These are phyloP conservation scores for Herpotrichia juniperi DNA, from an alignment of 2,329 filamentous ascomycete species.

Conservation along the genomic window DNA sequence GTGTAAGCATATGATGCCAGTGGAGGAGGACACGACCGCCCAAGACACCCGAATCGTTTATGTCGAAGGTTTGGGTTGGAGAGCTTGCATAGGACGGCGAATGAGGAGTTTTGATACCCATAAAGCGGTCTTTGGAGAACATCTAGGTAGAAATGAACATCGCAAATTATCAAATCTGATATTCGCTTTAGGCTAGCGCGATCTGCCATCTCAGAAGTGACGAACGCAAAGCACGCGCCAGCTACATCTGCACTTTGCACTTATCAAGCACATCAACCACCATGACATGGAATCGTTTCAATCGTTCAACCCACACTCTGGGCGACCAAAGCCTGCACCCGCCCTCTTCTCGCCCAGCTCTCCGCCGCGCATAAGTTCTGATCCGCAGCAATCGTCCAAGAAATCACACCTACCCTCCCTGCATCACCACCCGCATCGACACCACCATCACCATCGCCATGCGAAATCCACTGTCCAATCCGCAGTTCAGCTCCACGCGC, in stretches of 20 bases:
- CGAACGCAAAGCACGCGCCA: not conserved
- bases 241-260: not conserved
- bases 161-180: not conserved
- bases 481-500: slow-evolving; percentile 51
- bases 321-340: slow-evolving; percentile 20
- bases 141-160: not conserved
- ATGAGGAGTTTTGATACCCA: not conserved
- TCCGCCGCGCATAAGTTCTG: slow-evolving; percentile 32
- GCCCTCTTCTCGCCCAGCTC: slow-evolving; percentile 28
- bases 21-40: no score
- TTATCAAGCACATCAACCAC: slow-evolving; percentile 11
- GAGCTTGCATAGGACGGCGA: not conserved
- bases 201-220: not conserved
- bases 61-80: not conserved
- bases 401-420: slow-evolving; percentile 36
- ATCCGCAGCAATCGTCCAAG: slow-evolving; percentile 27
- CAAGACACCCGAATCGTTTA: no score
- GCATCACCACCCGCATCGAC: slow-evolving; percentile 37
- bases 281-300: slow-evolving; percentile 30
- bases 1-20: no score
- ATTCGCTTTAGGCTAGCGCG: slow-evolving; percentile 1
- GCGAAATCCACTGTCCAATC: slow-evolving; percentile 53
- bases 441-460: slow-evolving; percentile 36
- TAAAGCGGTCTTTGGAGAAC: not conserved
- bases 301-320: slow-evolving; percentile 2